Conservation (phyloP, 2,329 filamentous ascomycete species). For the Fusarium nanum region DNA sequence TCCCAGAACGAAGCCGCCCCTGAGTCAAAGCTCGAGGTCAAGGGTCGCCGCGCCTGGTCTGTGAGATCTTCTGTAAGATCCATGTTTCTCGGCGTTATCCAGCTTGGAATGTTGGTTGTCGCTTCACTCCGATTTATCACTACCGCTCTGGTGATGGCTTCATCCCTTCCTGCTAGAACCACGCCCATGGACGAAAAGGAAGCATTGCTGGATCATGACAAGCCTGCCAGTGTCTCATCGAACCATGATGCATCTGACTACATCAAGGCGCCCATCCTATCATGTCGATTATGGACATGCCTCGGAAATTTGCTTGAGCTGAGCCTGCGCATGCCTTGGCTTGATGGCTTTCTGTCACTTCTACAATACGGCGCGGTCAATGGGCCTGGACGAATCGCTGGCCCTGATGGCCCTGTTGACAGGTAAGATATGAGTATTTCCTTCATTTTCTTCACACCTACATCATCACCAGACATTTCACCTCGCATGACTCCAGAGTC, state of each 20-base stretch:
- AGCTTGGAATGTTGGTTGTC: slow-evolving; percentile 66
- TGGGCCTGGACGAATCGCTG: slow-evolving; percentile 80
- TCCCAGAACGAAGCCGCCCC: slow-evolving; percentile 20
- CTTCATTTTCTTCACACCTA: slow-evolving; percentile 46
- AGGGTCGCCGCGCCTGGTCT: slow-evolving; percentile 51
- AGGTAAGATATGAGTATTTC: slow-evolving; percentile 75
- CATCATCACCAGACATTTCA: slow-evolving; percentile 44
- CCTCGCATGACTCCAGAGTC: slow-evolving; percentile 60
- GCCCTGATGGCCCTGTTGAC: slow-evolving; percentile 82
- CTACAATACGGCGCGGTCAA: slow-evolving; percentile 77
- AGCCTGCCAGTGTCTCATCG: slow-evolving; percentile 39
- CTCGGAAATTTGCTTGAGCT: slow-evolving; percentile 78
- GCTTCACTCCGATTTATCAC: slow-evolving; percentile 74
- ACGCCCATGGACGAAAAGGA: slow-evolving; percentile 44
- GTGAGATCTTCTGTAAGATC: slow-evolving; percentile 57
- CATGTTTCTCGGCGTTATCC: slow-evolving; percentile 68
- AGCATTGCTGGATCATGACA: slow-evolving; percentile 29
- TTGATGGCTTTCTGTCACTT: slow-evolving; percentile 79
- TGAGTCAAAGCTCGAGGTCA: slow-evolving; percentile 23
- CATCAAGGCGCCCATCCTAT: slow-evolving; percentile 73
- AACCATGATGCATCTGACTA: slow-evolving; percentile 28
- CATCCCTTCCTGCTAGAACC: slow-evolving; percentile 70
- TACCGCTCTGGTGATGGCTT: slow-evolving; percentile 72
- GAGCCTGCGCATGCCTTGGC: slow-evolving; percentile 88
- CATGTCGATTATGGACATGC: slow-evolving; percentile 82